Conservation (phyloP, 306 rosid species). For the Citrullus mucosospermus region DNA sequence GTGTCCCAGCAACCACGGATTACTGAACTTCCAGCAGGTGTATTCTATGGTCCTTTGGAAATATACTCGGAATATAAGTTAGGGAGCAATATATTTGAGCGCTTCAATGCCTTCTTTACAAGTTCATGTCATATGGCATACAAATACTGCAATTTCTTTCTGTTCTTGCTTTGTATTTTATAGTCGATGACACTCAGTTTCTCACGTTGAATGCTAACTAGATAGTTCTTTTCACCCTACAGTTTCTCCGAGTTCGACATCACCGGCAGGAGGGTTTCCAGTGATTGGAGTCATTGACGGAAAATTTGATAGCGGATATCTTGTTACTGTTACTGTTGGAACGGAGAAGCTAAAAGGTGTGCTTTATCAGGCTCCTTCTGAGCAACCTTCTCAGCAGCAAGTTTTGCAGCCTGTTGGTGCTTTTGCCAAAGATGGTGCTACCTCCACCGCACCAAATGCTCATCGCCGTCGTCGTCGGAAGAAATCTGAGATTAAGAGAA, state of each 20-base stretch:
- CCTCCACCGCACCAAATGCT: slow-evolving; percentile 24
- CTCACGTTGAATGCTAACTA: neutral
- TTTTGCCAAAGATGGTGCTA: slow-evolving; percentile 13
- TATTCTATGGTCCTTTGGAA: neutral
- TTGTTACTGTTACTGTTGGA: slow-evolving; percentile 69
- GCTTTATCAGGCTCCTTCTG: slow-evolving; percentile 50
- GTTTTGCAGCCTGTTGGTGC: slow-evolving; percentile 12
- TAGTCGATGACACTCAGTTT: neutral
- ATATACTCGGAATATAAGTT: neutral
- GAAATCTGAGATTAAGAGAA: slow-evolving; percentile 67
- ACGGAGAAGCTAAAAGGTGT: slow-evolving; percentile 70
- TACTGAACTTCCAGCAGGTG: slow-evolving; percentile 45
- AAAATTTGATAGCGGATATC: slow-evolving; percentile 83
- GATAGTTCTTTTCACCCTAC: neutral
- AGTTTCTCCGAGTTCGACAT: slow-evolving; percentile 22
- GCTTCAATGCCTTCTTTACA: neutral
- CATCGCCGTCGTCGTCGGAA: slow-evolving; percentile 73
- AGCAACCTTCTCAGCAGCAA: slow-evolving; percentile 12
- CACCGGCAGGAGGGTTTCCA: slow-evolving; percentile 24
- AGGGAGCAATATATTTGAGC: neutral
- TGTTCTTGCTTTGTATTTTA: neutral
- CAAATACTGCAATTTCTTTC: neutral
- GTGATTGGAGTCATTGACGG: slow-evolving; percentile 82
- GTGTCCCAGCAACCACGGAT: slow-evolving; percentile 23
- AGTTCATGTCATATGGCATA: neutral